phyloP scores from a whole-genome alignment of 2,329 filamentous ascomycete genomes.

The Botrytis aclada region DNA sequence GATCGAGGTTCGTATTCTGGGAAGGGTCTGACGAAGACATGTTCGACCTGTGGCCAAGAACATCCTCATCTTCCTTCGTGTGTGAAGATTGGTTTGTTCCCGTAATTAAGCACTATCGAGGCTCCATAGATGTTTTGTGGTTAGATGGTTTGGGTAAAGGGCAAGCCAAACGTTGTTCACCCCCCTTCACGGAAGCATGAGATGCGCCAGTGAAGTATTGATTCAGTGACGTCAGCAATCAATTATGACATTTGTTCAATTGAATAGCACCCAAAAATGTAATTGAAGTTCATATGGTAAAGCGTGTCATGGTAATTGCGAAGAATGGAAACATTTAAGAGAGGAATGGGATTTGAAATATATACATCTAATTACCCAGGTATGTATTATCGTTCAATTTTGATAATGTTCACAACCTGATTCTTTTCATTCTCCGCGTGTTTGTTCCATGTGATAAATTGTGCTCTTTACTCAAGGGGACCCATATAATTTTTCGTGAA shows the following conservation, averaged over 20 bases:
- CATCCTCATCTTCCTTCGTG: conserved; percentile 43
- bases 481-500: conserved; percentile 8
- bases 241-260: neutral
- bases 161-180: neutral
- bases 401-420: neutral
- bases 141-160: neutral
- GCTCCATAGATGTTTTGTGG: conserved; percentile 29
- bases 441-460: conserved; percentile 10
- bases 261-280: neutral
- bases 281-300: neutral
- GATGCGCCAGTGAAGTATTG: conserved; percentile 6
- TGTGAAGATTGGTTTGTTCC: neutral
- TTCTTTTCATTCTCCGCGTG: neutral
- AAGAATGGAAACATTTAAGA: neutral
- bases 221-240: conserved; percentile 16
- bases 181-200: neutral
- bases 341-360: neutral
- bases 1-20: conserved; percentile 36
- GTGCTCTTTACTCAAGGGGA: neutral
- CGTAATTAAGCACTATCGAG: conserved; percentile 24
- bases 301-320: neutral
- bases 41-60: conserved; percentile 45
- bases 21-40: conserved; percentile 41
- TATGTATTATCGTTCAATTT: neutral
- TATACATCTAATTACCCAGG: neutral